Evolutionary conservation across 1,139 yeast genomes (phyloP), one percentile per base, ranked within the genome.

Genomic region (Hansenula sp.): DNA sequence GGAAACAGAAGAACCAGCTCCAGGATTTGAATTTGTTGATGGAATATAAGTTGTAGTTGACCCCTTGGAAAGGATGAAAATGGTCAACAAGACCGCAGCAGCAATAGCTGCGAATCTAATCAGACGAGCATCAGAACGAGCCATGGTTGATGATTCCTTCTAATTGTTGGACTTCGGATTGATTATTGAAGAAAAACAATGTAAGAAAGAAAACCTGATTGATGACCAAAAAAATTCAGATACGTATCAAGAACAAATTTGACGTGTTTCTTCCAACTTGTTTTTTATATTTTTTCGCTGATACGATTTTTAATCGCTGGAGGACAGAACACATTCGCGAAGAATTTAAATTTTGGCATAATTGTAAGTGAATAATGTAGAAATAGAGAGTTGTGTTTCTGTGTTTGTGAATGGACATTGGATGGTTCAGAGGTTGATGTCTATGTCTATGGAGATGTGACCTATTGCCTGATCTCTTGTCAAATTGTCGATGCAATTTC

Each of bases 71-170:
- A 79, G 71, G 41, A 79, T 76, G 57, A 67, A 78, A n/a, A 83
- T 84, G 60, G 83, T 77, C 16, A 71, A 65, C 40, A 79, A 65
- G 53, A 79, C 68, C 28, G 77, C 68, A 18, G 73, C 61, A 33
- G 84, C 84, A 60, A 79, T 77, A 40, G 79, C 67, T 36, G 76
- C 83, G 56, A 79, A 79, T 55, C 85, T 67, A 34, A 77, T 65
- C 51, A 79, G 60, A 54, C 85, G 72, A 47, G 84, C 81, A 59
- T 77, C 78, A 18, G 82, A 74, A 61, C 83, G 71, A 38, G 79
- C 66, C 70, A 66, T 65, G 9, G 24, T n/a, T 27, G 16, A 13
- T 11, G 13, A 3, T 11, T 13, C 25, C 25, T 21, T 21, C 15
- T 13, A 28, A n/a, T 5, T 28, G 31, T 11, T 28, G 31, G 13